These are phyloP conservation scores for Xylariaceae sp. DNA, from an alignment of 2,329 filamentous ascomycete genomes.

Conservation along the genomic window DNA sequence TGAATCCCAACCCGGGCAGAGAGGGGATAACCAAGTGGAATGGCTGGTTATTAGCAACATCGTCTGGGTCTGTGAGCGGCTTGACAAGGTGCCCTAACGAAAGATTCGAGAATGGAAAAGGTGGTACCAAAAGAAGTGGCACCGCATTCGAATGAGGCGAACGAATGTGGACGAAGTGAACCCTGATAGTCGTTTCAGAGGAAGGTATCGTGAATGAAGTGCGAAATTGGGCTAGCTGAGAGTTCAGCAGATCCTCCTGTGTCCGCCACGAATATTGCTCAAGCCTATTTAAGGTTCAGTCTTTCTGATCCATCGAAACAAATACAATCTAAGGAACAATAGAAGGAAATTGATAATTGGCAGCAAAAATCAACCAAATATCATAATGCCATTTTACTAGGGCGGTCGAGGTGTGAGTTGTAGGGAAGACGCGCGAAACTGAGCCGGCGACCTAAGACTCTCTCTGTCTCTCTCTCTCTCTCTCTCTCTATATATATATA, in stretches of 20 bases:
- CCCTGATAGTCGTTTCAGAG: slow-evolving; percentile 48
- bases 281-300: slow-evolving; percentile 50
- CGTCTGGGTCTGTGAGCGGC: slow-evolving; percentile 56
- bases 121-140: slow-evolving; percentile 66
- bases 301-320: background rate
- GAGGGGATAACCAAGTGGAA: slow-evolving; percentile 71
- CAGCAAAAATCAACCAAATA: background rate
- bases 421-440: no score
- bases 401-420: no score
- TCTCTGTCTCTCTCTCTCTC: no score
- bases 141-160: slow-evolving; percentile 58
- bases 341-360: background rate
- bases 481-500: no score
- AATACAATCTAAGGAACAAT: background rate
- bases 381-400: no score
- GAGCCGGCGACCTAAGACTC: no score
- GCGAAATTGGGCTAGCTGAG: slow-evolving; percentile 64
- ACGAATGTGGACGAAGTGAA: slow-evolving; percentile 67
- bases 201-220: slow-evolving; percentile 52
- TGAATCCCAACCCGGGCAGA: slow-evolving; percentile 69
- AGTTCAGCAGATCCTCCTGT: slow-evolving; percentile 61
- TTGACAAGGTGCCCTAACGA: slow-evolving; percentile 59
- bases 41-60: slow-evolving; percentile 48
- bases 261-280: slow-evolving; percentile 67
- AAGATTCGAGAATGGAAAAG: slow-evolving; percentile 67